Percentiles rank a stretch among this genome's conserved stretches.
Conservation (phyloP, 2,329 filamentous ascomycete species). For the Aureobasidium sp. region DNA sequence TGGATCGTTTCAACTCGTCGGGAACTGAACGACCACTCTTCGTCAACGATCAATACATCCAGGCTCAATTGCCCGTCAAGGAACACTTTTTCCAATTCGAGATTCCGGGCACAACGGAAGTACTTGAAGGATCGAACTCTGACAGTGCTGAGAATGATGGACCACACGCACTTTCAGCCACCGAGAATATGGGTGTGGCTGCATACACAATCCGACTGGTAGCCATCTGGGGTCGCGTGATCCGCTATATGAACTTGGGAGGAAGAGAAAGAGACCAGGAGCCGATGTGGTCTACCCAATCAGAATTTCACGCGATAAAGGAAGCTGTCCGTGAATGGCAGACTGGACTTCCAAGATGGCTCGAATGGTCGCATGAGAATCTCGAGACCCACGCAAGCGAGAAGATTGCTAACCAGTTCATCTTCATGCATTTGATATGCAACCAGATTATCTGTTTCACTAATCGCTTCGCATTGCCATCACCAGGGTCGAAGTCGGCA, state of each 20-base stretch:
- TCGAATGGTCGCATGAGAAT: constrained; percentile 75
- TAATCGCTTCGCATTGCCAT: constrained; percentile 74
- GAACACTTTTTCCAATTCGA: constrained; percentile 87
- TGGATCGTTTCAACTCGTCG: constrained; percentile 96
- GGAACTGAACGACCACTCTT: constrained; percentile 89
- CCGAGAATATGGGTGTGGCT: constrained; percentile 86
- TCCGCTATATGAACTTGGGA: constrained; percentile 83
- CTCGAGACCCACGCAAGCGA: constrained; percentile 76
- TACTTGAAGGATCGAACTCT: constrained; percentile 62
- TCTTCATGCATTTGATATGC: constrained; percentile 83
- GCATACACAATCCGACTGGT: constrained; percentile 83
- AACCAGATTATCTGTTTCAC: constrained; percentile 88
- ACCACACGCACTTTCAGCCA: constrained; percentile 57
- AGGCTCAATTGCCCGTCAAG: constrained; percentile 83
- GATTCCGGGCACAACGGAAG: constrained; percentile 80
- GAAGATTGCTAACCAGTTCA: constrained; percentile 79
- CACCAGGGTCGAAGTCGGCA: constrained; percentile 49
- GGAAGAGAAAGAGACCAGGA: constrained; percentile 70
- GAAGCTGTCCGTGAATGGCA: constrained; percentile 64
- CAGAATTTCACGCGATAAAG: constrained; percentile 63
- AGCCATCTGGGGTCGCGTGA: constrained; percentile 80
- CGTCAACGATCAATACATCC: constrained; percentile 78
- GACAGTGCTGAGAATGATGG: constrained; percentile 55
- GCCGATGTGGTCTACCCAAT: constrained; percentile 76
- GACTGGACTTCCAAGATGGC: constrained; percentile 56